Evolutionary conservation across 2,329 filamentous ascomycete genomes (phyloP).

Genomic region (Neonectria punicea): DNA sequence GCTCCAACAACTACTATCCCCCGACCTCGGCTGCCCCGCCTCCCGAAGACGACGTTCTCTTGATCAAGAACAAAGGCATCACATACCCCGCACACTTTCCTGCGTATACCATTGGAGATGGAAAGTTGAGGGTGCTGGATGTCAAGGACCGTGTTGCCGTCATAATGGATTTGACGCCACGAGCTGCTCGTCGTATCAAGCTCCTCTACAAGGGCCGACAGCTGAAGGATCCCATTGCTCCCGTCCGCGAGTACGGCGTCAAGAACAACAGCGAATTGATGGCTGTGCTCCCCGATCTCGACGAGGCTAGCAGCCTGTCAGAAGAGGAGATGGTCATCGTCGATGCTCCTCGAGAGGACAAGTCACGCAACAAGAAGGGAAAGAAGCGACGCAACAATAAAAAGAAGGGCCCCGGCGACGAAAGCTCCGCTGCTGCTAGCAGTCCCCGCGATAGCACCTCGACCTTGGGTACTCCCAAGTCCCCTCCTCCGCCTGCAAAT

Average conservation of each 20-base stretch:
- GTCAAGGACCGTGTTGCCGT: constrained; percentile 74
- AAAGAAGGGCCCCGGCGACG: constrained; percentile 46
- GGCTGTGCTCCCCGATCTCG: constrained; percentile 54
- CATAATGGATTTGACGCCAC: constrained; percentile 70
- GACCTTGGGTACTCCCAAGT: constrained; percentile 48
- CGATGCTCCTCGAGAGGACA: constrained; percentile 53
- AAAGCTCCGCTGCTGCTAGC: constrained; percentile 51
- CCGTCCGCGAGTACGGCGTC: constrained; percentile 69
- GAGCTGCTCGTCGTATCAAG: constrained; percentile 65
- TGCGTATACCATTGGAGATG: constrained; percentile 78
- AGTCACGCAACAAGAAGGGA: constrained; percentile 53
- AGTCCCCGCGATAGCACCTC: constrained; percentile 58
- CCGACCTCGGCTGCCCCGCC: constrained; percentile 48
- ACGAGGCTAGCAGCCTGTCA: constrained; percentile 50
- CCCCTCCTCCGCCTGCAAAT: constrained; percentile 43
- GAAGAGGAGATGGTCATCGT: constrained; percentile 58
- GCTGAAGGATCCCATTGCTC: constrained; percentile 70
- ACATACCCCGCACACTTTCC: constrained; percentile 79
- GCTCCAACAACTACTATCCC: constrained; percentile 54
- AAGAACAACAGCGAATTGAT: constrained; percentile 71
- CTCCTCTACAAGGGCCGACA: constrained; percentile 79
- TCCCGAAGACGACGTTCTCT: constrained; percentile 74
- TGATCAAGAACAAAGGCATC: constrained; percentile 74
- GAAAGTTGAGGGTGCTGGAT: constrained; percentile 73
- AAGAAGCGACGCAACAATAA: constrained; percentile 54